These are phyloP conservation scores for Amanita exitialis DNA, from an alignment of 768 basidiomycete species.

Conservation along the genomic window DNA sequence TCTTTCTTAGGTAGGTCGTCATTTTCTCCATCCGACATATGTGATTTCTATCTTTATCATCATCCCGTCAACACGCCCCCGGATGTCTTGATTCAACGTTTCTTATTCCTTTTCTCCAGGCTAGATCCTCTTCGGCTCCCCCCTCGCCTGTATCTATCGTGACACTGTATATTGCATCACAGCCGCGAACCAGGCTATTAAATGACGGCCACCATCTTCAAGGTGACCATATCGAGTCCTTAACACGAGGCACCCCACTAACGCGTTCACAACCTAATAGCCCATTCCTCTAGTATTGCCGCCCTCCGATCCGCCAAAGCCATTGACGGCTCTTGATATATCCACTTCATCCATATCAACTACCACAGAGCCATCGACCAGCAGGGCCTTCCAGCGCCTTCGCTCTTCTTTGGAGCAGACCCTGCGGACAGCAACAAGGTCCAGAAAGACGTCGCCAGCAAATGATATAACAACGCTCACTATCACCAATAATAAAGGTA, in stretches of 20 bases:
- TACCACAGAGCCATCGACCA: constrained; percentile 24
- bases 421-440: constrained; percentile 52
- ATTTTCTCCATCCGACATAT: background rate
- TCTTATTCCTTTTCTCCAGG: background rate
- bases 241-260: constrained; percentile 37
- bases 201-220: constrained; percentile 38
- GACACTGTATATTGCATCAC: background rate
- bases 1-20: background rate
- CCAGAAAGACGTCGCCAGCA: constrained; percentile 31
- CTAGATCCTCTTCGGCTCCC: background rate
- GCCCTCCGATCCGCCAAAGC: constrained; percentile 31
- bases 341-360: constrained; percentile 16
- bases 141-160: background rate
- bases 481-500: constrained; percentile 25
- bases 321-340: constrained; percentile 22
- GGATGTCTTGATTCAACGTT: background rate
- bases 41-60: constrained; percentile 6
- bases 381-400: constrained; percentile 52
- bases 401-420: constrained; percentile 61
- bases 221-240: constrained; percentile 30
- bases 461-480: constrained; percentile 38
- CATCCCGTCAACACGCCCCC: background rate
- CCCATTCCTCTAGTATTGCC: constrained; percentile 26
- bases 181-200: constrained; percentile 2
- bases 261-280: constrained; percentile 20